phyloP scores from a whole-genome alignment of 352 stramenopile species.

The Phytopythium mirpurense region DNA sequence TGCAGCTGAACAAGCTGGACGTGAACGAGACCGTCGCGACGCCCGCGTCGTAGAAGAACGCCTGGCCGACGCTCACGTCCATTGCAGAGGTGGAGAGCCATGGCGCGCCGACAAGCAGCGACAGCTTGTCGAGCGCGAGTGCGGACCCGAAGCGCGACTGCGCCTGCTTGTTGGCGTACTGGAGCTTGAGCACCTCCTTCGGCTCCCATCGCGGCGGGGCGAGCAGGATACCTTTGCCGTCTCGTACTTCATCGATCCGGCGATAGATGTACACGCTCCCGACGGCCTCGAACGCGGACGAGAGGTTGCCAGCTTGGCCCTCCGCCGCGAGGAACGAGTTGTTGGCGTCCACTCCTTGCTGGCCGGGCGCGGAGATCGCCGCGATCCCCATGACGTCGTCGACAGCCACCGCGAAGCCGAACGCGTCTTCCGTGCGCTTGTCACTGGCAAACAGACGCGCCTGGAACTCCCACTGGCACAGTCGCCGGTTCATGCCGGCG shows the following conservation, averaged over 20 bases:
- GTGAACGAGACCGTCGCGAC: slow-evolving; percentile 61
- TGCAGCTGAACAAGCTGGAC: slow-evolving; percentile 42
- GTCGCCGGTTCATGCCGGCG: slow-evolving; percentile 47
- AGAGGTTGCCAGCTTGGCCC: slow-evolving; percentile 14
- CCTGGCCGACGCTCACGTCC: slow-evolving; percentile 35
- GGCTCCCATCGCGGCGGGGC: slow-evolving; percentile 56
- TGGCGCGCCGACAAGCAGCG: slow-evolving; percentile 54
- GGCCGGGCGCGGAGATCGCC: slow-evolving; percentile 71
- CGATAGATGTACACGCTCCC: slow-evolving; percentile 70
- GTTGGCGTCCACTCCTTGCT: slow-evolving; percentile 78
- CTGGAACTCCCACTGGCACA: slow-evolving; percentile 89
- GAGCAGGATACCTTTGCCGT: slow-evolving; percentile 63
- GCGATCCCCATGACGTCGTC: slow-evolving; percentile 79
- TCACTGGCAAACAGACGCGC: slow-evolving; percentile 85
- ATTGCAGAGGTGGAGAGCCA: slow-evolving; percentile 42
- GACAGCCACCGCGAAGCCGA: slow-evolving; percentile 85
- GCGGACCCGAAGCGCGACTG: slow-evolving; percentile 50
- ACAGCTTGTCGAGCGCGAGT: slow-evolving; percentile 46
- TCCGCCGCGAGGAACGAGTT: slow-evolving; percentile 50
- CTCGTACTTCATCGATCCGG: slow-evolving; percentile 49
- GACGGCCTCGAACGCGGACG: slow-evolving; percentile 29
- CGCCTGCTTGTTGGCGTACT: slow-evolving; percentile 62
- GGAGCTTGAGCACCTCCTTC: slow-evolving; percentile 74
- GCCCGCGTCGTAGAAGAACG: slow-evolving; percentile 61
- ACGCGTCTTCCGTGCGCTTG: slow-evolving; percentile 79